Evolutionary conservation across 345 rosid species (phyloP), one percentile per base, ranked within the genome.

Genomic region (Gossypium anomalum): DNA sequence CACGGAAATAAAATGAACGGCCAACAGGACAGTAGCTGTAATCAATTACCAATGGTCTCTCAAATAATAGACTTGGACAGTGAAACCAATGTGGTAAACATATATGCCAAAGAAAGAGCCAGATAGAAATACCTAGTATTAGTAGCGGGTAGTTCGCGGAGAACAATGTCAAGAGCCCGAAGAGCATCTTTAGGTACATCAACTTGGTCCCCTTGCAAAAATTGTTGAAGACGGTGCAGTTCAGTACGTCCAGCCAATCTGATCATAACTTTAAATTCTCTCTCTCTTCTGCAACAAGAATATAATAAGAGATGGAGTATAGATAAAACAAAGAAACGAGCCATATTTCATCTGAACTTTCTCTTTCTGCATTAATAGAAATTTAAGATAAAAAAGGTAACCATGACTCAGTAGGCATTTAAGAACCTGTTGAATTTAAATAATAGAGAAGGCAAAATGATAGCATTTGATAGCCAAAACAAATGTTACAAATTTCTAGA

Each of bases 171-270:
- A 63, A 93, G 98, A 82, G 92, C 96, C 81, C 92, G 98, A 63
- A 93, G 88, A 14, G 95, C 98, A 81, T 90, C 97, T 79, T 93
- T 96, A 3, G 98, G 97, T 2, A 97, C 97, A 83, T 92, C 98
- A 34, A 96, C 88, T 82, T 90, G 97, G 81, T 77, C 86, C 55
- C 98, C 98, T 72, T 86, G 89, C 81, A 93, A 80, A 78, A 93
- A 93, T 59, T 86, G 89, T 20, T 91, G 93, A 65, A 92, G 66
- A 77, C 90, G 96, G 74, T 93, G 97, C 52, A 93, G 83, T 71
- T 93, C 96, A 55, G 97, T 92, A 15, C 97, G 93, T 48, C 96
- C 93, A 73, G 87, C 98, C 45, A 90, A 83, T 78, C 87, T 93
- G 34, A 92, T 92, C 20, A 86, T 86, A 70, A 93, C 94, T 76